Base-by-base conservation (phyloP, 2,329 filamentous ascomycete genomes). In the Leptographium galeiforme region DNA sequence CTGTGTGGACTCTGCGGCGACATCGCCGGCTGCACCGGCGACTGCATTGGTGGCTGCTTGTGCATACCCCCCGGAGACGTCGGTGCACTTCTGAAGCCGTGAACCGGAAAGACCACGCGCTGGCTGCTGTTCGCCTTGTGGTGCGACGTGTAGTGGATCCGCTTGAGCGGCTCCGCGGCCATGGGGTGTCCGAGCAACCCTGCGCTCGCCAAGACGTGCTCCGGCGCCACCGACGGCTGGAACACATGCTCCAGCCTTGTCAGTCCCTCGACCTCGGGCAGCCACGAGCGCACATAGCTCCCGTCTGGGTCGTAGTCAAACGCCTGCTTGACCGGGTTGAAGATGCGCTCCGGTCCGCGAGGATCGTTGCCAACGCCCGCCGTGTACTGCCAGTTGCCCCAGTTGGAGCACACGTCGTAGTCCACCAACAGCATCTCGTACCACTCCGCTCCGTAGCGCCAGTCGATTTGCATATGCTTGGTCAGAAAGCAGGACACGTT, bases 321-420 rank as follows among this genome's bases (percentile, higher is more conserved):
- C 0, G 81, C 84, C 64, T 91, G 87, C 64, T 90, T 90, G 49
- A 91, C 80, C 0, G 86, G 85, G 61, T 91, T 91, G 72, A 90
- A 90, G 14, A 86, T 78, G n/a, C 87, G 73, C 0, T 78, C 78
- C 7, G 85, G 78, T 8, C 82, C 81, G 25, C 85, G 71, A 0
- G 86, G 87, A 59, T 91, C 86, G 58, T 89, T 90, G 8, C 87
- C 87, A 0, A 91, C 85, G 0, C 87, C 87, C 0, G 86, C 77
- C 0, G 87, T 79, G 57, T 91, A 91, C 64, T 89, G 85, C 87
- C 86, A 90, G 61, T 89, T 89, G 11, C 81, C 81, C 85, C 85
- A 91, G 59, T 90, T 90, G 55, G 76, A 84, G 14, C 77, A 80
- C 0, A 85, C 75, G 59, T 91, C 87, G 63, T 90, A 89, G 63